Base-by-base conservation (phyloP, 495 filamentous ascomycete genomes). In the Xanthoparmelia taractica region DNA sequence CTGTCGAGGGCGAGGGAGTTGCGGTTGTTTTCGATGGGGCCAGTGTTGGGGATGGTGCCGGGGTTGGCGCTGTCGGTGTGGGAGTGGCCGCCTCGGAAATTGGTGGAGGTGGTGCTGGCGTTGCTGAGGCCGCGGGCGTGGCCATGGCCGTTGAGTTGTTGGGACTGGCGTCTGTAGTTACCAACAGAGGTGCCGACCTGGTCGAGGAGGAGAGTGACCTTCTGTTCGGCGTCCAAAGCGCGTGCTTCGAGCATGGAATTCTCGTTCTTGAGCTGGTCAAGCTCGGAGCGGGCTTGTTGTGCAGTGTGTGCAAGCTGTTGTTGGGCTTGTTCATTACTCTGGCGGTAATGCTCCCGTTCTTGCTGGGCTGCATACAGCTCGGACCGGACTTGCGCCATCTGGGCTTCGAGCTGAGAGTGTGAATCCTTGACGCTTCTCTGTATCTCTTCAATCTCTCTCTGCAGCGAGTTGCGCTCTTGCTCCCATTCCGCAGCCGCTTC, bases 111-210 rank as follows among this genome's bases (percentile, higher is more conserved):
- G 77, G 58, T 78, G 55, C 72, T 71, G 38, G 70, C 67, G 38
- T 70, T 66, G 45, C 72, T 74, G n/a, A 74, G 50, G 54, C 71
- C 70, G 23, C 76, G 70, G 31, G 58, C 47, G 58, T 64, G 59
- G 63, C 43, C 65, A 38, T 61, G 57, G 15, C 72, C 75, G 58
- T 80, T 79, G 18, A 74, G 66, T 34, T 73, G 71, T 56, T 86
- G 82, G 8, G 84, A 87, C 70, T 89, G 92, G 56, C 94, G 87
- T 54, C 94, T 88, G 74, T 96, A 97, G 69, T 93, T 94, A 73
- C 93, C 92, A 20, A 99, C 94, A 4, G 90, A 95, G 18, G 84
- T 84, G 70, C 92, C 92, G 37, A 99, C 90, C 69, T 97, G 93
- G 72, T 97, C 91, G 33, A 99, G 83, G 27, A 97, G 84, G 71